These are phyloP conservation scores for Eucalyptus marginata DNA, from an alignment of 345 rosid species.

Conservation along the genomic window DNA sequence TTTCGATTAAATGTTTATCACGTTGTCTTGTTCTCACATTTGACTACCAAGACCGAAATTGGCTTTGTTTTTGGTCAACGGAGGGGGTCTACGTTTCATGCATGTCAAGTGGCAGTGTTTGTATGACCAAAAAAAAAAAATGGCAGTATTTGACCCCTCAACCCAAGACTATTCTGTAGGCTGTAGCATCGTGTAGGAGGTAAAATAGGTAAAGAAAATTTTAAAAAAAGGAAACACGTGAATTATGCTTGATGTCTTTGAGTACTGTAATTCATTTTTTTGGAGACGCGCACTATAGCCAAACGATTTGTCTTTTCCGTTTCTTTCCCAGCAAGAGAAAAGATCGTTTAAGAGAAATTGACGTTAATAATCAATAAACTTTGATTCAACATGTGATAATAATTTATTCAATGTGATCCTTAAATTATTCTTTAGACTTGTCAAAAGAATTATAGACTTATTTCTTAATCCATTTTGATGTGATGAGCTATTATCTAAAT, in stretches of 20 bases:
- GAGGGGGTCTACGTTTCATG: not conserved
- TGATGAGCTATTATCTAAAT: no score
- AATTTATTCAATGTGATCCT: accelerated
- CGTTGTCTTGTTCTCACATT: not conserved
- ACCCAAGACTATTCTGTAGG: not conserved
- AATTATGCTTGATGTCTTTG: not conserved
- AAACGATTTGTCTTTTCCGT: not conserved
- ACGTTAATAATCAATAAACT: not conserved
- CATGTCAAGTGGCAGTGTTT: not conserved
- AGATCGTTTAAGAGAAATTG: not conserved
- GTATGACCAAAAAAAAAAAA: no score
- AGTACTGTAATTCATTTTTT: not conserved
- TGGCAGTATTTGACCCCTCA: no score
- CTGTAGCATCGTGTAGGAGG: not conserved
- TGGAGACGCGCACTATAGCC: not conserved
- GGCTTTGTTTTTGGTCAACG: not conserved
- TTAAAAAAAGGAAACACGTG: not conserved
- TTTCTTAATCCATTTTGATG: no score
- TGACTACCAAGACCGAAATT: not conserved
- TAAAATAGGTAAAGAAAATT: not conserved
- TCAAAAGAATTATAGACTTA: no score
- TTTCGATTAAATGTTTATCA: not conserved
- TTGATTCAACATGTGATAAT: not conserved
- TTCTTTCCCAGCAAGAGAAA: not conserved
- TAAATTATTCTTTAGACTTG: not conserved